Percentiles rank a stretch among this genome's conserved stretches.
Conservation (phyloP, 306 rosid genomes). For the Trifolium fragiferum region DNA sequence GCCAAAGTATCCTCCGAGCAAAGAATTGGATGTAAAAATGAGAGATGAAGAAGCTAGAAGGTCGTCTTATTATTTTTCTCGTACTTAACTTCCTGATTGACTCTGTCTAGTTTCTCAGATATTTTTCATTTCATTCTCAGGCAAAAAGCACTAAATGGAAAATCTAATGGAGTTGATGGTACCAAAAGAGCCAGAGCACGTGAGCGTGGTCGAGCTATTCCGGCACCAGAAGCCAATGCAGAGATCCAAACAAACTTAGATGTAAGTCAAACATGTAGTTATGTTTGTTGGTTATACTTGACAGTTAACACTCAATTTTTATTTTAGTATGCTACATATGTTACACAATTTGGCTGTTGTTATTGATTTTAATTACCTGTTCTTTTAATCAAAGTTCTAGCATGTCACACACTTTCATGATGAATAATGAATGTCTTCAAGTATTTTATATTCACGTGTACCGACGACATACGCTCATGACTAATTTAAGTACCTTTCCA, state of each 20-base stretch:
- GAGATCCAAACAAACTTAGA: constrained; percentile 91
- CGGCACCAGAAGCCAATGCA: constrained; percentile 98
- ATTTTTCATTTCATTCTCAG: constrained; percentile 53
- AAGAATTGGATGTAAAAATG: constrained; percentile 89
- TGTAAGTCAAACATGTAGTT: constrained; percentile 55
- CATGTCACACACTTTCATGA: not conserved
- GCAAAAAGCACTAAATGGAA: constrained; percentile 77
- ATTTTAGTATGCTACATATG: not conserved
- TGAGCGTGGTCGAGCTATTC: constrained; percentile 86
- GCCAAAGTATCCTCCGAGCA: constrained; percentile 97
- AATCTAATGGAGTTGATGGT: constrained; percentile 71
- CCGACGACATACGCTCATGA: constrained; percentile 3
- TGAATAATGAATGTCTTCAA: constrained; percentile 1
- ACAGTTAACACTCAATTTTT: constrained; percentile 14
- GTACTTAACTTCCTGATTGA: constrained; percentile 35
- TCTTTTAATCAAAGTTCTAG: constrained; percentile 32
- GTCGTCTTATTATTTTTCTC: constrained; percentile 49
- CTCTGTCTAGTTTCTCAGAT: constrained; percentile 40
- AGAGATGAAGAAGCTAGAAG: constrained; percentile 98
- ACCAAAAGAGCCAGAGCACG: constrained; percentile 69
- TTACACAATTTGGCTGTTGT: not conserved
- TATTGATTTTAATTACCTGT: constrained; percentile 10
- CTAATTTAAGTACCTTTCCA: constrained; percentile 21
- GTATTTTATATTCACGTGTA: constrained; percentile 6
- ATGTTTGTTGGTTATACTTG: constrained; percentile 28